Base-by-base conservation (phyloP, 257 asterid genomes). In the Nicotiana obtusifolia region DNA sequence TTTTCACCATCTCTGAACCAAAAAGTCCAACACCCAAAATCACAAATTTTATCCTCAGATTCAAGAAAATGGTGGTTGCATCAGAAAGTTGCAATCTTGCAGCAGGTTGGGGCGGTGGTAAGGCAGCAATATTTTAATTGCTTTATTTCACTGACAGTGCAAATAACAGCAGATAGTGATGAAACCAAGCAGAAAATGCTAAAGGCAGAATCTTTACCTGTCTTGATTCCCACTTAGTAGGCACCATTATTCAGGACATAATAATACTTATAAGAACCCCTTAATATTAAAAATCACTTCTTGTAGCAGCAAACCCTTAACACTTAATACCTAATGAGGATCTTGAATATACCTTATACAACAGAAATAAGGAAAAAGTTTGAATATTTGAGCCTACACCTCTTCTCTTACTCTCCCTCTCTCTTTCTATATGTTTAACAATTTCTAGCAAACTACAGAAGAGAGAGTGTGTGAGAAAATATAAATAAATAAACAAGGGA, bases 151-250 rank as follows among this genome's bases (percentile, higher is more conserved):
- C 52, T 69, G 85, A 86, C 56, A 81, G 83, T 80, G 82, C 88
- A 87, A 86, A 67, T 81, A 82, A 84, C 69, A 80, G 20, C 81
- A 82, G 80, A 73, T 83, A 68, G 87, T 80, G 91, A 89, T 86
- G 87, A 83, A 79, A 83, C 60, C 78, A 71, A 75, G 20, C 86
- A 82, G 78, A 82, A 80, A 88, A 78, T 85, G 85, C 82, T 76
- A 79, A 82, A 84, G 87, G 81, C 86, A 37, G 93, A 88, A 83
- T 76, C 88, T 88, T 89, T 87, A 92, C 95, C 91, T 85, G 91
- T 90, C 89, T 88, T 87, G 91, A 85, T 86, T 83, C 86, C 78
- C 84, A 84, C 88, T 87, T 61, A 76, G 90, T 83, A 41, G 49
- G 49, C 87, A 83, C 90, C 75, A 53, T 62, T 82, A 83, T 75